Evolutionary conservation across 192 early-diverging fungal species (phyloP), one percentile per base, ranked within the genome.

Genomic region (Coemansia sp.): DNA sequence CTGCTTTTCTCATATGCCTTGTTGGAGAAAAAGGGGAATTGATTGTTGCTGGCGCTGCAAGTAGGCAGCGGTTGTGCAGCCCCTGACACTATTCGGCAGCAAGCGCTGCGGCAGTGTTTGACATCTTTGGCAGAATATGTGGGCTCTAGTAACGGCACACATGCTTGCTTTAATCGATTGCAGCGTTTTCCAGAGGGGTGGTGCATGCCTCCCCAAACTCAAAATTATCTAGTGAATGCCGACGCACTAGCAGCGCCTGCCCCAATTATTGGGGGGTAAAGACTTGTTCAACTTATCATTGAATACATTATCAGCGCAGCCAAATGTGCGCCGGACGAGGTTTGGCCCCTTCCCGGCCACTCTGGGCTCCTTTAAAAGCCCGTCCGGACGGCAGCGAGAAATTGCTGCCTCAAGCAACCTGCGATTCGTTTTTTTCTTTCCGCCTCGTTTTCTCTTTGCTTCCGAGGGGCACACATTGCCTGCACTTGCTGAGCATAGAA

Each of bases 31-130:
- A 10, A 23, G 19, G 25, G 19, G 19, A 12, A 2, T 1, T 8
- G 51, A 52, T 52, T 52, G 51, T 52, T 52, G 21, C 22, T 52
- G 25, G 25, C 51, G 51, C 51, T 21, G 51, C 51, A 52, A 10
- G 15, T 9, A 15, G 51, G 25, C 25, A 28, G 12, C 10, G 14
- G 10, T 52, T 23, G 51, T 52, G 46, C 46, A 19, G 46, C 46
- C 28, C 28, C 15, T 10, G 12, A 25, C 22, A 52, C 51, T 52
- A 52, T 52, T 52, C 12, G n/a, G 11, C 19, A 10, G 4, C 9
- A 2, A 28, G 51, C 9, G 9, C 6, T 9, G 25, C 4, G 51
- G 21, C 51, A n/a, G n/a, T 12, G 40, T 42, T 52, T 52, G 25
- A 22, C 51, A 52, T 22, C 11, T 11, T 23, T 52, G 22, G 25